These are phyloP conservation scores for Trichoderma sp. DNA, from an alignment of 2,329 filamentous ascomycete genomes.

Conservation along the genomic window DNA sequence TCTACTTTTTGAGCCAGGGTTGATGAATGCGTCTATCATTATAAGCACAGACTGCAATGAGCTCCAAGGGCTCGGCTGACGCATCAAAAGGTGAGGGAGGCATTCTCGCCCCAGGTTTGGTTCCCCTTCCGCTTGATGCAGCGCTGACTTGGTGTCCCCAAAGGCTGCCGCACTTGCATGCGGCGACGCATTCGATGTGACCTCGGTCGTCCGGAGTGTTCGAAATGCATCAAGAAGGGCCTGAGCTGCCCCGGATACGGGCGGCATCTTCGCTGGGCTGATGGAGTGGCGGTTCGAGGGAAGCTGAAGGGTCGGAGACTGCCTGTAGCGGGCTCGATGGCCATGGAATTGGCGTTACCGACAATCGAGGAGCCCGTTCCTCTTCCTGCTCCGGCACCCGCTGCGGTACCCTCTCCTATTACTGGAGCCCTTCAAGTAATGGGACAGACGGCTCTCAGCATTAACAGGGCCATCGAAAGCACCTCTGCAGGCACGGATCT, in stretches of 20 bases:
- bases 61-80: conserved; percentile 17
- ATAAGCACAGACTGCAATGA: conserved; percentile 11
- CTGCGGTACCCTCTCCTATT: background rate
- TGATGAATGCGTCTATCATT: conserved; percentile 8
- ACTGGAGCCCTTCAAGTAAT: background rate
- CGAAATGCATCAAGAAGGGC: conserved; percentile 34
- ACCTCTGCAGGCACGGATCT: background rate
- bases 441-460: background rate
- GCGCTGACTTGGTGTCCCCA: background rate
- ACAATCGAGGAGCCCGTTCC: background rate
- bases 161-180: conserved; percentile 33
- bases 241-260: conserved; percentile 33
- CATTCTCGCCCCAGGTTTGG: background rate
- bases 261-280: conserved; percentile 32
- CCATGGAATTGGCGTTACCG: background rate
- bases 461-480: conserved; percentile 1
- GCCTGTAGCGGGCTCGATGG: conserved; percentile 23
- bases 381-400: background rate
- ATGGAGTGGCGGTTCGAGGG: conserved; percentile 33
- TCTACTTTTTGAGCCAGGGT: background rate
- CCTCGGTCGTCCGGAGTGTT: conserved; percentile 29
- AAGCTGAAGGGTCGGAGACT: conserved; percentile 27
- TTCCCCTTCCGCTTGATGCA: background rate
- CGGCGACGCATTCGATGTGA: conserved; percentile 35
- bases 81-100: conserved; percentile 9